Percentiles rank a stretch among this genome's conserved stretches.
phyloP scores from a whole-genome alignment of 2,329 filamentous ascomycete species.

The Fusarium sacchari region DNA sequence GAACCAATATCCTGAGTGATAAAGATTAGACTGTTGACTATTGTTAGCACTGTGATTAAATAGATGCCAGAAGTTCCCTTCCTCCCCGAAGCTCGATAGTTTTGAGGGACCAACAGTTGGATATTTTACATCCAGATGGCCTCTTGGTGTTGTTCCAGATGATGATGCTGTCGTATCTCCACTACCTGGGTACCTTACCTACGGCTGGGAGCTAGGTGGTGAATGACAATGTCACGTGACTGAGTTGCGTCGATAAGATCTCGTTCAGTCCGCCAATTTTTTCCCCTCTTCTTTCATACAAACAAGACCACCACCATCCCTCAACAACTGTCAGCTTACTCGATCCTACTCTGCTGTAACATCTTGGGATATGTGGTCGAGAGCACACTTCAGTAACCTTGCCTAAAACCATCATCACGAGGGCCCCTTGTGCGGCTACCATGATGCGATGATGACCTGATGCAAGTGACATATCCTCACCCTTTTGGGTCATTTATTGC shows the following conservation, averaged over 20 bases:
- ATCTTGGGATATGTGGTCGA: conserved; percentile 66
- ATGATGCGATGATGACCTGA: conserved; percentile 77
- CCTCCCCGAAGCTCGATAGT: background rate
- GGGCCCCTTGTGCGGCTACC: conserved; percentile 71
- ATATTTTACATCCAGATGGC: background rate
- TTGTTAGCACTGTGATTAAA: background rate
- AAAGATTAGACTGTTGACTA: background rate
- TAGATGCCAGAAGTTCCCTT: background rate
- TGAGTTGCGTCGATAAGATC: conserved; percentile 24
- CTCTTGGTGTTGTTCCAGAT: background rate
- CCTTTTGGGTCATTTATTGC: conserved; percentile 6
- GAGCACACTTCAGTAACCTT: conserved; percentile 65
- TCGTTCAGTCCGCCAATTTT: conserved; percentile 16
- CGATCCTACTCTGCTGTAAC: conserved; percentile 55
- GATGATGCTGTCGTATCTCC: background rate
- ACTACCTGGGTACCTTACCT: background rate
- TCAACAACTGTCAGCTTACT: conserved; percentile 54
- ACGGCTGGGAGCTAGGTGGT: too few species aligned
- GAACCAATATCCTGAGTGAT: background rate
- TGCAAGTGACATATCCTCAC: conserved; percentile 64
- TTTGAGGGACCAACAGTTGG: background rate
- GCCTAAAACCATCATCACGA: conserved; percentile 76
- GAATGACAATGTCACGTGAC: conserved; percentile 38
- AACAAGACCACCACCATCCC: conserved; percentile 56
- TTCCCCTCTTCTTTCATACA: conserved; percentile 48